Conservation (phyloP, 169 alveolate species). For the Plasmodium sp. region DNA sequence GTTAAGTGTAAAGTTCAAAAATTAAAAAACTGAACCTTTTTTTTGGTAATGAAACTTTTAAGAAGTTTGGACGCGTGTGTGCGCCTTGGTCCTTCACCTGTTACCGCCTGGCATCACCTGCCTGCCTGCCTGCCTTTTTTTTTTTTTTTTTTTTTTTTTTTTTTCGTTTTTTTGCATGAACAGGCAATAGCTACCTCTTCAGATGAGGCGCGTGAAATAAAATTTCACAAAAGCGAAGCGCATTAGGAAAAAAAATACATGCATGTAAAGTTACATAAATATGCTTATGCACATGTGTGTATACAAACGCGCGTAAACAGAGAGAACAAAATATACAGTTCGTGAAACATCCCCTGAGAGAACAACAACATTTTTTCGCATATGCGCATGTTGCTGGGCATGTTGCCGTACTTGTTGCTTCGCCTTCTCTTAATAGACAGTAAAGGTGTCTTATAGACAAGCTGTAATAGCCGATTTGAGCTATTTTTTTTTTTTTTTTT, state of each 20-base stretch:
- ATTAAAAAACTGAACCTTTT: constrained; percentile 15
- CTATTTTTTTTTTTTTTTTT: constrained; percentile 11
- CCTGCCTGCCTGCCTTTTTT: not conserved
- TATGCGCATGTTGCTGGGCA: not conserved
- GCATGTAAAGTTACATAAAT: not conserved
- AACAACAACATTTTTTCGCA: not conserved
- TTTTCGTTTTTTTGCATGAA: not conserved
- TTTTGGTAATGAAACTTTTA: constrained; percentile 23
- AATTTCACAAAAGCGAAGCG: not conserved
- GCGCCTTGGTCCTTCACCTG: not conserved
- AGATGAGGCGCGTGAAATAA: not conserved
- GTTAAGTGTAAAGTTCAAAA: constrained; percentile 8
- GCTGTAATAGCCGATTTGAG: constrained; percentile 11
- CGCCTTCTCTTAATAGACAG: constrained; percentile 7
- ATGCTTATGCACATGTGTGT: not conserved
- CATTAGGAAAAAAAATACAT: not conserved
- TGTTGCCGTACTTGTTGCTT: not conserved
- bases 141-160: constrained; percentile 11
- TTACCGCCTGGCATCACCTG: not conserved
- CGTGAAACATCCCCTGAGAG: not conserved
- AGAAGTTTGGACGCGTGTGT: not conserved
- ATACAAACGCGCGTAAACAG: not conserved
- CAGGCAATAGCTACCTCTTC: not conserved
- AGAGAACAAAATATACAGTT: not conserved
- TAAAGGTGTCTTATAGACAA: not conserved